Conservation (phyloP, 75 land plant species). For the Gnetum montanum region DNA sequence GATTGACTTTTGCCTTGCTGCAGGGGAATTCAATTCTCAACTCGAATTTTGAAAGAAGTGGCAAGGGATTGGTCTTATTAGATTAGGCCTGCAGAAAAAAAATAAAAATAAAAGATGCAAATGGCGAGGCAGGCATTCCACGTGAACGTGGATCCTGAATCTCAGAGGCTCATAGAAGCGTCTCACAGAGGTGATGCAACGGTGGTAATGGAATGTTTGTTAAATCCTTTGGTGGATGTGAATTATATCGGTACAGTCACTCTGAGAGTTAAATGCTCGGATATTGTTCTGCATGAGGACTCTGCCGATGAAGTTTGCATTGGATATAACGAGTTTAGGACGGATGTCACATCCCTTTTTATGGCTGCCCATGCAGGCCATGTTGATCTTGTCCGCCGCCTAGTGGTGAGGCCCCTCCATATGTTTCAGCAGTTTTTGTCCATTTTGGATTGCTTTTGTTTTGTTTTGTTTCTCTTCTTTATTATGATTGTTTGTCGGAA, state of each 20-base stretch:
- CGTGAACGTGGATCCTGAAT: not conserved
- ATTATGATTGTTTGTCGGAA: no score
- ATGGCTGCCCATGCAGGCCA: conserved; percentile 72
- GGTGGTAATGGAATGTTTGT: conserved; percentile 27
- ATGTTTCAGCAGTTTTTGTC: no score
- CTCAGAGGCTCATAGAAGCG: conserved; percentile 60
- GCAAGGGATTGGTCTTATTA: no score
- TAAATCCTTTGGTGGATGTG: conserved; percentile 55
- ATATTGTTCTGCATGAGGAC: conserved; percentile 53
- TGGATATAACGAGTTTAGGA: conserved; percentile 50
- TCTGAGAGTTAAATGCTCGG: conserved; percentile 36
- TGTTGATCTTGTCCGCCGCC: conserved; percentile 35
- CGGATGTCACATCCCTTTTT: conserved; percentile 66
- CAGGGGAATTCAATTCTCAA: no score
- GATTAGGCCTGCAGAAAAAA: no score
- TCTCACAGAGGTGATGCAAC: conserved; percentile 26
- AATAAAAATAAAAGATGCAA: no score
- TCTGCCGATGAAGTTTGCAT: conserved; percentile 36
- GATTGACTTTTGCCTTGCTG: no score
- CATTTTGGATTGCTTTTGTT: no score
- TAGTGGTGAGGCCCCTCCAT: conserved; percentile 64
- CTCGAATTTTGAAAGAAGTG: no score
- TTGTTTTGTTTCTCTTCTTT: no score
- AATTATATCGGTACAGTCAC: conserved; percentile 61
- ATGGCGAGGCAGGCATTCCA: conserved; percentile 7